phyloP scores from a whole-genome alignment of 257 asterid genomes.

The Cinchona pubescens region DNA sequence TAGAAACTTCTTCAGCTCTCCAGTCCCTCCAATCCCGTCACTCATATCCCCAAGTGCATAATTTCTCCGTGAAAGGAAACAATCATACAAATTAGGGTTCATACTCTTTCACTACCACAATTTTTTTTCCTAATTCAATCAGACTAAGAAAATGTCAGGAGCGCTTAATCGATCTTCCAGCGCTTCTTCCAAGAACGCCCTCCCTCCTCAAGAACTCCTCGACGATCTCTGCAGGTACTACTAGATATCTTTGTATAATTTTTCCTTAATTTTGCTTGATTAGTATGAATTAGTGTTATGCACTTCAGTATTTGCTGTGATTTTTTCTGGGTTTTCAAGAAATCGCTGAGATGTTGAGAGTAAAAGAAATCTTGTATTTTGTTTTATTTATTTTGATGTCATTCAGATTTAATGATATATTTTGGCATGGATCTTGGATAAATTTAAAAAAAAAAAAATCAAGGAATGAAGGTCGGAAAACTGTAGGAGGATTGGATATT shows the following conservation, averaged over 20 bases:
- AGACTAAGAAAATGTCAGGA: constrained; percentile 48
- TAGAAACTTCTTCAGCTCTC: no score
- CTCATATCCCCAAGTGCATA: background rate
- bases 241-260: background rate
- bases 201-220: constrained; percentile 93
- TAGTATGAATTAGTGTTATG: background rate
- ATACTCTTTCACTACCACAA: no score
- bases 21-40: no score
- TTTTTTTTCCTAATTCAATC: background rate
- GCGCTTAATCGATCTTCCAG: constrained; percentile 62
- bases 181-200: constrained; percentile 61
- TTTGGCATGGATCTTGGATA: background rate
- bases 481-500: no score
- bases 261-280: background rate
- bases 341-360: background rate
- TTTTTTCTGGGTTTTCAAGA: background rate
- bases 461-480: background rate
- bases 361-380: background rate
- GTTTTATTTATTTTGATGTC: background rate
- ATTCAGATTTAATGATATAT: background rate
- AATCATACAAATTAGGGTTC: background rate
- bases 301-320: background rate
- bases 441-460: background rate
- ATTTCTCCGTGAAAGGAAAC: background rate
- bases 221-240: constrained; percentile 93